Conservation (phyloP, 352 stramenopile species). For the Globisporangium paroecandrum region DNA sequence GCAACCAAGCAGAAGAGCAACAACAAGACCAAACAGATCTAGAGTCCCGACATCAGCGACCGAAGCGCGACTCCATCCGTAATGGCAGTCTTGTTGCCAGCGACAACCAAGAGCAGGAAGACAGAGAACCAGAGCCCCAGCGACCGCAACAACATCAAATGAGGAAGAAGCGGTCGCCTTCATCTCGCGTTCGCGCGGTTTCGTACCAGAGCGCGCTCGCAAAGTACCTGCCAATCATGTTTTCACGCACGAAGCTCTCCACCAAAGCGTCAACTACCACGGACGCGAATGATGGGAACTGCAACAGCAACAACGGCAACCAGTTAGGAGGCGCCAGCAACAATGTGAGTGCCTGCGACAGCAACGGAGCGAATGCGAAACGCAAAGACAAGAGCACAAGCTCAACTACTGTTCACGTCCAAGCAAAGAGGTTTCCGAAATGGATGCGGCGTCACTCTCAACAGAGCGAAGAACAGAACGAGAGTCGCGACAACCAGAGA, state of each 20-base stretch:
- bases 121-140: background rate
- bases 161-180: background rate
- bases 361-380: no score
- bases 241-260: background rate
- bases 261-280: background rate
- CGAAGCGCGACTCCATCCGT: background rate
- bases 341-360: no score
- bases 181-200: background rate
- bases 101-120: background rate
- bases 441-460: no score
- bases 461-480: no score
- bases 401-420: no score
- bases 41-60: no score
- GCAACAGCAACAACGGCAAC: background rate
- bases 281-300: background rate
- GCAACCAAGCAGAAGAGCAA: background rate
- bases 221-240: background rate
- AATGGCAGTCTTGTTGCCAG: no score
- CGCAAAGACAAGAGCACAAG: no score
- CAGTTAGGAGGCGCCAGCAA: no score
- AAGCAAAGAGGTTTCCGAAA: no score
- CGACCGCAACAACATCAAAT: background rate
- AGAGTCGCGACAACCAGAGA: no score
- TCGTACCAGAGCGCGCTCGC: constrained; percentile 1
- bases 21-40: background rate